These are phyloP conservation scores for Plasmopara viticola DNA, from an alignment of 352 stramenopile species.

Conservation along the genomic window DNA sequence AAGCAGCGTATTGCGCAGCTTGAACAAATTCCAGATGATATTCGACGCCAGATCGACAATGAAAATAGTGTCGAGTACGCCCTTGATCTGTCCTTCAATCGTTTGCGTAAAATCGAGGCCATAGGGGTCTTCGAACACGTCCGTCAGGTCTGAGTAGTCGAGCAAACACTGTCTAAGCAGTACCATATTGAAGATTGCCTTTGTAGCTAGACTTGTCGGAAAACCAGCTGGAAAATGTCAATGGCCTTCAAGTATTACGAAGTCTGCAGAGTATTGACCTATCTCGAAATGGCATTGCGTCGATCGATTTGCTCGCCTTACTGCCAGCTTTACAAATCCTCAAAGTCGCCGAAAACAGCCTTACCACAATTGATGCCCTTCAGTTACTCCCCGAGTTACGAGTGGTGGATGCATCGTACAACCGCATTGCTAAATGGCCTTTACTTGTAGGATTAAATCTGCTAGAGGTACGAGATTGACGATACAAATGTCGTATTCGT, in stretches of 20 bases:
- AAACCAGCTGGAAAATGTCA: conserved; percentile 45
- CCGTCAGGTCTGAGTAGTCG: conserved; percentile 23
- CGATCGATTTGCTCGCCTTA: conserved; percentile 34
- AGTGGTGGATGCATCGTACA: conserved; percentile 54
- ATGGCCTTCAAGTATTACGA: conserved; percentile 43
- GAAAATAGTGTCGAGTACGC: conserved; percentile 26
- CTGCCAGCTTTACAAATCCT: conserved; percentile 40
- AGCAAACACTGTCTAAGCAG: background rate
- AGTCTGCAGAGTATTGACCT: conserved; percentile 43
- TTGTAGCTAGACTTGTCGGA: conserved; percentile 50
- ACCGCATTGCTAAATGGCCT: conserved; percentile 53
- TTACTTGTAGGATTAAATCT: conserved; percentile 24
- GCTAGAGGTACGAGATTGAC: conserved; percentile 35
- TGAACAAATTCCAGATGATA: conserved; percentile 40
- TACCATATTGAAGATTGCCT: background rate
- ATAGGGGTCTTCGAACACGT: conserved; percentile 45
- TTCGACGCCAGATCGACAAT: conserved; percentile 36
- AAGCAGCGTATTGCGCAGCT: conserved; percentile 41
- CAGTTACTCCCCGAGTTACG: conserved; percentile 24
- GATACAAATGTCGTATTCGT: background rate
- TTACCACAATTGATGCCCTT: conserved; percentile 41
- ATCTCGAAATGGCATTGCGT: conserved; percentile 42
- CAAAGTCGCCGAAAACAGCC: conserved; percentile 48
- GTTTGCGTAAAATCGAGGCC: conserved; percentile 30
- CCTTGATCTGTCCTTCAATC: conserved; percentile 48